Evolutionary conservation across 2,329 filamentous ascomycete species (phyloP).

Genomic region (Trichoderma afroharzianum): DNA sequence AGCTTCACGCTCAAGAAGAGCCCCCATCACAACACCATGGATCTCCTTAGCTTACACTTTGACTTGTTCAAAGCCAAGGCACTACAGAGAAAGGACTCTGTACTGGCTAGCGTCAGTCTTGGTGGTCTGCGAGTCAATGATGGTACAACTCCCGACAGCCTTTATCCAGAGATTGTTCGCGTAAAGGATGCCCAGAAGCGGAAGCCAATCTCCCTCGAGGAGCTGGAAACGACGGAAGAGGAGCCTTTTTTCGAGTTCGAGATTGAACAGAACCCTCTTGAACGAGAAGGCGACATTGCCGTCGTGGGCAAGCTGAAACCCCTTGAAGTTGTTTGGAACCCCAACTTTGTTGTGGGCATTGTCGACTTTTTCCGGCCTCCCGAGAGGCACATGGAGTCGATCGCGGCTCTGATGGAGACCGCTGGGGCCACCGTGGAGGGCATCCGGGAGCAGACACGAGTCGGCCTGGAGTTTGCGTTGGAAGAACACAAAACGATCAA

Average conservation of each 20-base stretch:
- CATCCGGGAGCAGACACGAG: conserved; percentile 89
- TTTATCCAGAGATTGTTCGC: conserved; percentile 91
- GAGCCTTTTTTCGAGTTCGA: conserved; percentile 90
- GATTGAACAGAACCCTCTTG: conserved; percentile 91
- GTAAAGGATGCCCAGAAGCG: conserved; percentile 75
- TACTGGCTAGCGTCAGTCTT: conserved; percentile 82
- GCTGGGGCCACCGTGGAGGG: conserved; percentile 95
- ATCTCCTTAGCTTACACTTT: conserved; percentile 88
- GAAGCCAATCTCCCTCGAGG: conserved; percentile 50
- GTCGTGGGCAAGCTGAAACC: conserved; percentile 89
- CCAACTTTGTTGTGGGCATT: conserved; percentile 84
- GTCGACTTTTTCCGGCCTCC: conserved; percentile 95
- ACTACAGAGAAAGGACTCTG: conserved; percentile 84
- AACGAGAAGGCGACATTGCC: conserved; percentile 86
- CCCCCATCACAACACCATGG: conserved; percentile 55
- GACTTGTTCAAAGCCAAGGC: conserved; percentile 91
- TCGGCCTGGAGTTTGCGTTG: conserved; percentile 91
- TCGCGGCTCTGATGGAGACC: conserved; percentile 90
- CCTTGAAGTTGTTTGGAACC: conserved; percentile 97
- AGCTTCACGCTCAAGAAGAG: conserved; percentile 92
- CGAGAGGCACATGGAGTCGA: conserved; percentile 97
- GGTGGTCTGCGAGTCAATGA: conserved; percentile 93
- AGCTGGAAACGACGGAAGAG: conserved; percentile 48
- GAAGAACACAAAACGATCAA: conserved; percentile 99
- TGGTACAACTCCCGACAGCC: conserved; percentile 83